phyloP scores from a whole-genome alignment of 169 alveolate species.

The Fabrea salina region DNA sequence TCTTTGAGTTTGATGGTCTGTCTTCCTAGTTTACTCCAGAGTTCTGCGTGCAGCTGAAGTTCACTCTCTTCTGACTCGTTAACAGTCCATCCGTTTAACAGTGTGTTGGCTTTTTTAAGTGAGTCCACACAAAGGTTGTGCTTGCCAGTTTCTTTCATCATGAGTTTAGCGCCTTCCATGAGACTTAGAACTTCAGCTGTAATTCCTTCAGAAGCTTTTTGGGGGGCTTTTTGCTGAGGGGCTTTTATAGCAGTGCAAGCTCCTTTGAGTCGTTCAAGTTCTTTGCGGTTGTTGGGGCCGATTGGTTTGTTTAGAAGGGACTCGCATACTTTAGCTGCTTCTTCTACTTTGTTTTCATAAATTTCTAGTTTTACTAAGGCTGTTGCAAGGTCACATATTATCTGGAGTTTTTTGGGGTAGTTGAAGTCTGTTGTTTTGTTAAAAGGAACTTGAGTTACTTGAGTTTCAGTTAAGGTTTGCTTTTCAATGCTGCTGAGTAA shows the following conservation, averaged over 20 bases:
- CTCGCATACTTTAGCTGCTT: constrained; percentile 78
- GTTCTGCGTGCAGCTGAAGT: constrained; percentile 70
- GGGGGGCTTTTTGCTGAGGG: constrained; percentile 57
- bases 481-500: constrained; percentile 76
- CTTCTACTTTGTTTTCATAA: constrained; percentile 64
- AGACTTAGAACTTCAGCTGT: constrained; percentile 66
- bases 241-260: constrained; percentile 40
- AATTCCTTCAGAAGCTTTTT: constrained; percentile 55
- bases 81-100: constrained; percentile 51
- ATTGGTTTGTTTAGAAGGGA: constrained; percentile 66
- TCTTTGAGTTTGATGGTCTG: constrained; percentile 38
- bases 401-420: constrained; percentile 68
- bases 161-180: constrained; percentile 50
- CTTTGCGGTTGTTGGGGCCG: constrained; percentile 28
- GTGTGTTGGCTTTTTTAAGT: constrained; percentile 62
- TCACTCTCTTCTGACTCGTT: constrained; percentile 69
- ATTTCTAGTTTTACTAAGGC: constrained; percentile 67
- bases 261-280: constrained; percentile 23
- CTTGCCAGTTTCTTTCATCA: constrained; percentile 46
- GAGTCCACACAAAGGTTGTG: constrained; percentile 31
- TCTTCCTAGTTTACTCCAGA: constrained; percentile 77
- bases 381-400: constrained; percentile 69
- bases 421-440: constrained; percentile 79
- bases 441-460: constrained; percentile 41
- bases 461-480: not conserved